Base-by-base conservation (phyloP, 805 yeast genomes). In the Candida quercuum region DNA sequence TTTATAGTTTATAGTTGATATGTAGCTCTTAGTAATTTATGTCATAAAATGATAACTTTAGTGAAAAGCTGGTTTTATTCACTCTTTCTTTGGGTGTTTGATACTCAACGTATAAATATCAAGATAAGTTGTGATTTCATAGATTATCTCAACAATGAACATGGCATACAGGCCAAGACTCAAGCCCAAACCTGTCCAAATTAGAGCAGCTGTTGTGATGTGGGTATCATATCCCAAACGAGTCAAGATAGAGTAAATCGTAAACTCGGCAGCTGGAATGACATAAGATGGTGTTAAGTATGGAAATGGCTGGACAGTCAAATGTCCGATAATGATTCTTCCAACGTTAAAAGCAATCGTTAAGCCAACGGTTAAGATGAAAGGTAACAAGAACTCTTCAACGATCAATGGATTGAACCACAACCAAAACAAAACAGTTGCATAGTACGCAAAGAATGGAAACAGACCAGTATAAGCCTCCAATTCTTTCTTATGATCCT, bases 261-360 rank as follows among this genome's bases (percentile, higher is more conserved):
- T 28, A 35, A 70, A 45, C 63, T 87, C 79, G 17, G 61, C 44
- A 19, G 66, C 5, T 49, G 96, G 84, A 41, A 86, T 67, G 26
- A 76, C 68, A 67, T 78, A 76, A 31, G 95, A 85, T 22, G 84
- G 69, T 35, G 86, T 84, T 46, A 73, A 51, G 56, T 67, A 62
- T 33, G 98, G 97, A 69, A 85, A 88, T 12, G 66, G 61, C 58
- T 85, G 95, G 35, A 72, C 63, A 1, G 96, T 86, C 48, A 91
- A 74, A 59, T 89, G 98, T 3, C 86, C 89, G 39, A 82, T 69
- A 52, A 89, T 89, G 45, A 89, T 86, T 56, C 93, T 76, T 5
- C 97, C 97, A n/a, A 91, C 97, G 4, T 77, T 68, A 52, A 85
- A 82, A 1, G 98, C 96, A 47, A 83, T 63, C 1, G 84, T 72